Evolutionary conservation across 1,284 basidiomycete genomes (phyloP).

Genomic region (Rhodofomes roseus): DNA sequence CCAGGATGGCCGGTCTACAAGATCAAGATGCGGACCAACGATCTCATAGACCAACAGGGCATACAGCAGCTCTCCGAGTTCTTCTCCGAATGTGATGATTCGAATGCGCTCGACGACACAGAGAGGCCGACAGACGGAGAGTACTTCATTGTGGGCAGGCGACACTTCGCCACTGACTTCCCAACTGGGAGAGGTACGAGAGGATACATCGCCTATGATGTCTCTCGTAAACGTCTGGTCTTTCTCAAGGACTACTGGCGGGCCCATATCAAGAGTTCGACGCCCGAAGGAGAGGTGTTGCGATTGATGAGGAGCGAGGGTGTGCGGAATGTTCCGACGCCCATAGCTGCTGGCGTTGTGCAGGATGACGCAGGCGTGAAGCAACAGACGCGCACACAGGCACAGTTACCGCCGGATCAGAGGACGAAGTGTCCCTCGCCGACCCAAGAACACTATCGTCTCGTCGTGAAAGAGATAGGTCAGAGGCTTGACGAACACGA

Average conservation of each 20-base stretch:
- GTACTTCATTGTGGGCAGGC: neutral
- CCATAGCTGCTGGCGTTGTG: slow-evolving; percentile 5
- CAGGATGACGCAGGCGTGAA: neutral
- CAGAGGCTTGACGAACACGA: neutral
- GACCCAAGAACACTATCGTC: neutral
- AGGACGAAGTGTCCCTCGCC: neutral
- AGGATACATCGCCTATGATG: neutral
- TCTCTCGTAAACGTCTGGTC: neutral
- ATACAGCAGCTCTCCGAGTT: neutral
- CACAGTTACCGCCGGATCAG: neutral
- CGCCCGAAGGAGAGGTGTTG: neutral
- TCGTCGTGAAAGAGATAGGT: slow-evolving; percentile 6
- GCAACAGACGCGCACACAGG: neutral
- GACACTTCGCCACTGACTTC: neutral
- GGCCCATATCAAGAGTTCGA: neutral
- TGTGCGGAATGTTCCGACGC: slow-evolving; percentile 3
- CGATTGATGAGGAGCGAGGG: neutral
- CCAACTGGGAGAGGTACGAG: neutral
- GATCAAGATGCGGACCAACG: neutral
- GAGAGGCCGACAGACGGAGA: too few relatives aligned
- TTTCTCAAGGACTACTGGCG: slow-evolving; percentile 5
- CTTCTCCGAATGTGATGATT: neutral
- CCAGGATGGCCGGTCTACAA: too few relatives aligned
- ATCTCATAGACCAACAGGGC: neutral
- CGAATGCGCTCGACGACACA: neutral